Percentiles rank a stretch among this genome's conserved stretches.
phyloP scores from a whole-genome alignment of 2,329 filamentous ascomycete genomes.

The Paracamarosporium sp. region DNA sequence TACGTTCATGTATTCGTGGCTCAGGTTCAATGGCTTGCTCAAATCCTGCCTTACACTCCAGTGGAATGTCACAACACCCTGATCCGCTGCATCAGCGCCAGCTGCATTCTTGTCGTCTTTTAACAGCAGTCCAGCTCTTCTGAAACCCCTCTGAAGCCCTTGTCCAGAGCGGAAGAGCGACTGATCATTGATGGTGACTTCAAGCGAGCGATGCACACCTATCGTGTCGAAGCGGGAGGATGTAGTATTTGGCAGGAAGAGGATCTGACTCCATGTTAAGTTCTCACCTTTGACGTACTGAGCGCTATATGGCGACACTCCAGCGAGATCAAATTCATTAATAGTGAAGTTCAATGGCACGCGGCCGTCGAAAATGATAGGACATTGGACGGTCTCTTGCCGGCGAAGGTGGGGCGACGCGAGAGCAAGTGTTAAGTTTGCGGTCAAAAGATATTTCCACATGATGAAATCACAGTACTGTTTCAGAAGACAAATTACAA shows the following conservation, averaged over 20 bases:
- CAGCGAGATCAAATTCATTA: constrained; percentile 23
- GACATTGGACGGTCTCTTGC: constrained; percentile 22
- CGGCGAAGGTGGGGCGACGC: background rate
- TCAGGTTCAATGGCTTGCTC: constrained; percentile 25
- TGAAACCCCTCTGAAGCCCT: constrained; percentile 29
- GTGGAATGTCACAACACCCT: constrained; percentile 32
- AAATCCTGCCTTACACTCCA: constrained; percentile 31
- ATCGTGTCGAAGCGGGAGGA: constrained; percentile 27
- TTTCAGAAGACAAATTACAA: background rate
- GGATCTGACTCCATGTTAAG: constrained; percentile 30
- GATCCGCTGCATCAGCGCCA: constrained; percentile 27
- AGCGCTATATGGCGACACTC: constrained; percentile 24
- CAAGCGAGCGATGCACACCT: constrained; percentile 19
- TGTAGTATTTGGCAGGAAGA: constrained; percentile 21
- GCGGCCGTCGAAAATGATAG: constrained; percentile 40
- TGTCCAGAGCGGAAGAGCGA: constrained; percentile 26
- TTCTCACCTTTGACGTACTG: constrained; percentile 35
- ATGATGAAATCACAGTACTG: background rate
- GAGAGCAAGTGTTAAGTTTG: background rate
- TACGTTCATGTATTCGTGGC: constrained; percentile 39
- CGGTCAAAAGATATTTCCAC: background rate
- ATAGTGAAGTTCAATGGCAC: constrained; percentile 26
- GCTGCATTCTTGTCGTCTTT: constrained; percentile 27
- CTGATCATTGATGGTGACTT: constrained; percentile 33
- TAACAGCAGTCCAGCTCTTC: constrained; percentile 29